Evolutionary conservation across 441 rosid species (phyloP).

Genomic region (Geranium incanum): DNA sequence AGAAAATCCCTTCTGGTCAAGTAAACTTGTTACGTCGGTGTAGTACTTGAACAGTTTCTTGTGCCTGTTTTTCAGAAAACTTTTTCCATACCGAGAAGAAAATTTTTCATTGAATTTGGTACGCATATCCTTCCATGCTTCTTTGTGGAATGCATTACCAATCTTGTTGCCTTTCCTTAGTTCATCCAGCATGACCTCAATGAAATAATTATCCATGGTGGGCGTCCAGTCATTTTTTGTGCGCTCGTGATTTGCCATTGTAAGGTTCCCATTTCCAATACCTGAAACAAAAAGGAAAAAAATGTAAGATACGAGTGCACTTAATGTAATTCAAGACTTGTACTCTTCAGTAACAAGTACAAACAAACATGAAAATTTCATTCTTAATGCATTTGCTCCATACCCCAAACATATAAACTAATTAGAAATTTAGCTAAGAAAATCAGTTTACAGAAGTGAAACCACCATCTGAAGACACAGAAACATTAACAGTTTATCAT

Average conservation of each 20-base stretch:
- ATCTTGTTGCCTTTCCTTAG: slow-evolving; percentile 30
- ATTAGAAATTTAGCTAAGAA: not conserved
- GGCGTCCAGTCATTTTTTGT: slow-evolving; percentile 36
- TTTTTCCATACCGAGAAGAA: slow-evolving; percentile 27
- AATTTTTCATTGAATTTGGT: slow-evolving; percentile 36
- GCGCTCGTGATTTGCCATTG: slow-evolving; percentile 36
- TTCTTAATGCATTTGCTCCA: not conserved
- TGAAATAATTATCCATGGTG: slow-evolving; percentile 39
- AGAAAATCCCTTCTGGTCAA: slow-evolving; percentile 37
- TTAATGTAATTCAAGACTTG: not conserved
- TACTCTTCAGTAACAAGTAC: not conserved
- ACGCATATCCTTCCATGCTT: slow-evolving; percentile 45
- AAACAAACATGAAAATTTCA: not conserved
- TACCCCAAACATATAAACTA: not conserved
- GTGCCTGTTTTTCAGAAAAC: slow-evolving; percentile 29
- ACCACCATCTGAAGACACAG: not conserved
- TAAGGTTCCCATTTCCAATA: slow-evolving; percentile 32
- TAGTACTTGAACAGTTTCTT: slow-evolving; percentile 36
- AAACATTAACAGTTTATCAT: not conserved
- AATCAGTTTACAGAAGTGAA: not conserved
- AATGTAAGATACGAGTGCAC: not conserved
- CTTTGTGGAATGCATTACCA: slow-evolving; percentile 30
- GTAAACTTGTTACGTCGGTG: slow-evolving; percentile 30
- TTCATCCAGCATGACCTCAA: slow-evolving; percentile 44
- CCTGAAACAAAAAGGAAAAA: slow-evolving; percentile 30